phyloP scores from a whole-genome alignment of 2,329 filamentous ascomycete genomes.

The Alternaria rosae region DNA sequence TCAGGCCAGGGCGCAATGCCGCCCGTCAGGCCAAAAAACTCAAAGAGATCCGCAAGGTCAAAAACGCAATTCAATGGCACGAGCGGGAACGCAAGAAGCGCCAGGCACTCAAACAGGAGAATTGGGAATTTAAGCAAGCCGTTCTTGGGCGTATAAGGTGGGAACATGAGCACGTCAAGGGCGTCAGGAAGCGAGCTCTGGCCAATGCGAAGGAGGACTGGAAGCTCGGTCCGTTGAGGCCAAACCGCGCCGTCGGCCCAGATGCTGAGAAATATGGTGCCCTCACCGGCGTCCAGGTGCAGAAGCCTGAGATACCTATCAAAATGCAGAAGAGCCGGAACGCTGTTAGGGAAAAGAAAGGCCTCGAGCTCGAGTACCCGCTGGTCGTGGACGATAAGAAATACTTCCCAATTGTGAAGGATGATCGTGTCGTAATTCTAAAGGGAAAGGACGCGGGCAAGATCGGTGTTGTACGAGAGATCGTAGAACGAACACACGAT shows the following conservation, averaged over 20 bases:
- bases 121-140: constrained; percentile 40
- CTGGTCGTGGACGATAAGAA: constrained; percentile 40
- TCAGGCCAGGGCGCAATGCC: constrained; percentile 32
- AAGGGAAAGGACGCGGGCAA: constrained; percentile 81
- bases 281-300: constrained; percentile 46
- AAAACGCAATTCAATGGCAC: constrained; percentile 44
- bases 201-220: constrained; percentile 75
- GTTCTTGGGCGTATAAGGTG: constrained; percentile 28
- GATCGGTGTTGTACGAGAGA: constrained; percentile 73
- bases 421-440: constrained; percentile 83
- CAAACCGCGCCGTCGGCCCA: constrained; percentile 74
- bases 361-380: constrained; percentile 33
- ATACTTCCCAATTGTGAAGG: constrained; percentile 52
- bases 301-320: constrained; percentile 51
- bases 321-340: constrained; percentile 36
- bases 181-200: constrained; percentile 57
- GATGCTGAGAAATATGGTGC: constrained; percentile 67
- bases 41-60: constrained; percentile 53
- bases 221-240: constrained; percentile 78
- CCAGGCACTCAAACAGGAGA: constrained; percentile 33
- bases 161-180: constrained; percentile 32
- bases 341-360: constrained; percentile 27
- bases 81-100: constrained; percentile 36
- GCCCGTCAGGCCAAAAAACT: constrained; percentile 40
- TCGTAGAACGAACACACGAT: constrained; percentile 53